phyloP scores from a whole-genome alignment of 176 grass and related monocot genomes.

The Aegilops longissima region DNA sequence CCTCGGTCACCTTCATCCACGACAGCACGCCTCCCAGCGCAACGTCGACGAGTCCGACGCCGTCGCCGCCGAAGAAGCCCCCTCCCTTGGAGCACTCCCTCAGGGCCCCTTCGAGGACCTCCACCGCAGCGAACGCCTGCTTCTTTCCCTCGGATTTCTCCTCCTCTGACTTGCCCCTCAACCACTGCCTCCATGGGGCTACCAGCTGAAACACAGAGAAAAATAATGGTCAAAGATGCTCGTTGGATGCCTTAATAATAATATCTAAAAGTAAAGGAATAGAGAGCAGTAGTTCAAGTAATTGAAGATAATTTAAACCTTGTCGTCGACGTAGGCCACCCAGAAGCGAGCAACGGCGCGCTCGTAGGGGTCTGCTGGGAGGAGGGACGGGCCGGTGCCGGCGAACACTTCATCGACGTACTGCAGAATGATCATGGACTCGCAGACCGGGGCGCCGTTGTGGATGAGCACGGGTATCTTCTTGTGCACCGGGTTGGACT shows the following conservation, averaged over 20 bases:
- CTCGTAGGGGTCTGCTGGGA: not conserved
- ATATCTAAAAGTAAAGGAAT: not conserved
- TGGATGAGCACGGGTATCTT: not conserved
- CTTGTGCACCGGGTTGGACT: not conserved
- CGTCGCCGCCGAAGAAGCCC: not conserved
- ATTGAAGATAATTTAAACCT: not conserved
- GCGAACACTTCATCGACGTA: conserved; percentile 39
- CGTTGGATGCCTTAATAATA: not conserved
- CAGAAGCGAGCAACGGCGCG: conserved; percentile 36
- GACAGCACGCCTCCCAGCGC: not conserved
- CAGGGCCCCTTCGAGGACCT: conserved; percentile 16
- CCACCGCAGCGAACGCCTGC: not conserved
- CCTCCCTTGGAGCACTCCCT: not conserved
- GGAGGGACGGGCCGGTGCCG: not conserved
- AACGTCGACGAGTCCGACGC: conserved; percentile 17
- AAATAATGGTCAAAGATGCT: not conserved
- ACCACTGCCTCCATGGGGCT: not conserved
- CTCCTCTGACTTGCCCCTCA: not conserved
- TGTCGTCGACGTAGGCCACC: conserved; percentile 23
- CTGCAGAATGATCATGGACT: conserved; percentile 41
- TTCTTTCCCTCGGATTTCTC: not conserved
- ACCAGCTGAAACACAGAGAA: not conserved
- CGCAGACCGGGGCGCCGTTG: conserved; percentile 2
- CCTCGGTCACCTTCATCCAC: not conserved
- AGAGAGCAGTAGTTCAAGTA: too few relatives aligned